phyloP scores from a whole-genome alignment of 345 rosid genomes.

The Eucalyptus decipiens region DNA sequence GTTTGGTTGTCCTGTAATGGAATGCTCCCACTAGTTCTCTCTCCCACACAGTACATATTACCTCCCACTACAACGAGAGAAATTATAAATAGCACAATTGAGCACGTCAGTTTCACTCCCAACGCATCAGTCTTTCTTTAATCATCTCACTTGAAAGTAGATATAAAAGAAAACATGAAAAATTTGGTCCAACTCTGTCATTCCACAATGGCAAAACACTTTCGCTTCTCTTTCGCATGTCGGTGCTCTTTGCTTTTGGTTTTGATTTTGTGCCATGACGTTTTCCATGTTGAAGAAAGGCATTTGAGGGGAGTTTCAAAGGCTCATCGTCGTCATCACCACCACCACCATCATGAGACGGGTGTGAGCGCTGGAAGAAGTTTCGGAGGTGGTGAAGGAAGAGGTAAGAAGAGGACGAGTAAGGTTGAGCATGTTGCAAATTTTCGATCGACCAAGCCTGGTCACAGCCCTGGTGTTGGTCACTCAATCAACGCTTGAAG shows the following conservation, averaged over 20 bases:
- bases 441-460: slow-evolving; percentile 22
- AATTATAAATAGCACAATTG: background rate
- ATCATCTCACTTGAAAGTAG: background rate
- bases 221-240: background rate
- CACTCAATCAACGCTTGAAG: slow-evolving; percentile 14
- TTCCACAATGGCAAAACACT: background rate
- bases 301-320: background rate
- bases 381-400: slow-evolving; percentile 3
- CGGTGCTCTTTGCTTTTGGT: background rate
- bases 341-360: background rate
- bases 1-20: background rate
- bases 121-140: background rate
- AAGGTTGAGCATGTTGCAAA: slow-evolving; percentile 3
- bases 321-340: background rate
- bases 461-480: slow-evolving; percentile 37
- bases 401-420: slow-evolving; percentile 23
- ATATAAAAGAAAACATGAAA: background rate
- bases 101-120: background rate
- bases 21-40: background rate
- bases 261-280: slow-evolving; percentile 11
- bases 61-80: background rate
- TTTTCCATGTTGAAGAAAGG: background rate
- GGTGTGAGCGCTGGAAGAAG: background rate
- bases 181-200: background rate
- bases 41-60: background rate